phyloP scores from a whole-genome alignment of 2,329 filamentous ascomycete genomes.

The Dissoconium aciculare region DNA sequence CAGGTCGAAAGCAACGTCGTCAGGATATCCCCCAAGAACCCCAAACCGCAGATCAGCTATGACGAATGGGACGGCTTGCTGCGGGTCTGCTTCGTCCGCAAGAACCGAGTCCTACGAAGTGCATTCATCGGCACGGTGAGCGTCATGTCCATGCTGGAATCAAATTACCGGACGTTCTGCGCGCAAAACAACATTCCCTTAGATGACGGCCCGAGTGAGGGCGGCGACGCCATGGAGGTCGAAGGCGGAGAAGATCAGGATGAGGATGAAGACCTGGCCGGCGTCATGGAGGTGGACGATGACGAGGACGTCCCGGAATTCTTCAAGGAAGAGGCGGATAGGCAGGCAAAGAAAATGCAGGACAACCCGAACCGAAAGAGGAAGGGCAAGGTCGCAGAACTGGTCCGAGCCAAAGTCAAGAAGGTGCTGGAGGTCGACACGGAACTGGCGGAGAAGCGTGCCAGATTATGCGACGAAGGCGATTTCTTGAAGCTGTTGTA shows the following conservation, averaged over 20 bases:
- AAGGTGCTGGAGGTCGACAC: constrained; percentile 73
- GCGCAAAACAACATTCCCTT: constrained; percentile 68
- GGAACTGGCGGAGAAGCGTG: constrained; percentile 62
- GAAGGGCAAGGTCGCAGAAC: constrained; percentile 63
- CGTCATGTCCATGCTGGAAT: constrained; percentile 67
- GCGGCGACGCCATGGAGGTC: constrained; percentile 32
- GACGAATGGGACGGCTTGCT: constrained; percentile 91
- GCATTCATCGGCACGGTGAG: constrained; percentile 68
- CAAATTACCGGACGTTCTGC: constrained; percentile 83
- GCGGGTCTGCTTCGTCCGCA: constrained; percentile 66
- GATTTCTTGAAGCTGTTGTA: constrained; percentile 72
- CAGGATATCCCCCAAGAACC: constrained; percentile 72
- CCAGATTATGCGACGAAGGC: constrained; percentile 79
- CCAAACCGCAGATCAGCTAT: constrained; percentile 75
- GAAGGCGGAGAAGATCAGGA: constrained; percentile 27
- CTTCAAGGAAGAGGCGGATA: constrained; percentile 51
- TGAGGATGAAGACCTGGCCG: constrained; percentile 34
- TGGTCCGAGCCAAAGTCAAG: constrained; percentile 76
- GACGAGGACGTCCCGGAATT: constrained; percentile 67
- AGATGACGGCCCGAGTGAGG: constrained; percentile 46
- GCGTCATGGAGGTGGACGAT: constrained; percentile 40
- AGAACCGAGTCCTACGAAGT: constrained; percentile 78
- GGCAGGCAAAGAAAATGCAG: constrained; percentile 40
- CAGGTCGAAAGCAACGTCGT: constrained; percentile 86
- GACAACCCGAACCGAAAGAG: constrained; percentile 47